These are phyloP conservation scores for Mallotus repandus DNA, from an alignment of 441 rosid species.

Conservation along the genomic window DNA sequence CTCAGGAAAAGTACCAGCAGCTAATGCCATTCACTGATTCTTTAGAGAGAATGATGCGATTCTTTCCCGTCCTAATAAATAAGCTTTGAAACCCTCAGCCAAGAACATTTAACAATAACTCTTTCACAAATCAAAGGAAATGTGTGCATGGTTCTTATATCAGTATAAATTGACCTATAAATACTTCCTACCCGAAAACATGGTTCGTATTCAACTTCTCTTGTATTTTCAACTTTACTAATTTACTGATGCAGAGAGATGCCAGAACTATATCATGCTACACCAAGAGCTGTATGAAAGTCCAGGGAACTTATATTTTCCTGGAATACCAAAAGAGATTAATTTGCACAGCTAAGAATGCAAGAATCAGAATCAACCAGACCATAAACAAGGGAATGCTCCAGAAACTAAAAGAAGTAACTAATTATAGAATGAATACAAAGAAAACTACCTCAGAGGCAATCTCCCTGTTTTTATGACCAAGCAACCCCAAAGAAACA, in stretches of 20 bases:
- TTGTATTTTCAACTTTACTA: slow-evolving; percentile 23
- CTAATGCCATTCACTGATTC: not conserved
- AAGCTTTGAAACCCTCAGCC: not conserved
- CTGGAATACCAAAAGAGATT: slow-evolving; percentile 22
- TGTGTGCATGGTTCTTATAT: not conserved
- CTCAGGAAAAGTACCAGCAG: not conserved
- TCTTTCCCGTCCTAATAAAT: not conserved
- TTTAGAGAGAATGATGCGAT: not conserved
- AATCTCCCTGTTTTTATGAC: slow-evolving; percentile 32
- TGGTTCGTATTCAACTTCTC: slow-evolving; percentile 23
- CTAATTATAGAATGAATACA: slow-evolving; percentile 5
- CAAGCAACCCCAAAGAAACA: slow-evolving; percentile 12
- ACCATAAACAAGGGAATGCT: not conserved
- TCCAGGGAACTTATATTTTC: slow-evolving; percentile 23
- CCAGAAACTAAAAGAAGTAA: slow-evolving; percentile 9
- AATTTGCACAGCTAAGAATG: slow-evolving; percentile 16
- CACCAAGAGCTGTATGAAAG: slow-evolving; percentile 21
- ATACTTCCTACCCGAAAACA: slow-evolving; percentile 15
- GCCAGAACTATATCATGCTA: slow-evolving; percentile 26
- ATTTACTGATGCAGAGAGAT: slow-evolving; percentile 25
- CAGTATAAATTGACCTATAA: not conserved
- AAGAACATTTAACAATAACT: slow-evolving; percentile 9
- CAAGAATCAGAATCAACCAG: slow-evolving; percentile 22
- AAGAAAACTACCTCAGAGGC: slow-evolving; percentile 42
- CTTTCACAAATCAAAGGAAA: not conserved